Evolutionary conservation across 2,329 filamentous ascomycete species (phyloP).

Genomic region (Venturia aucupariae): DNA sequence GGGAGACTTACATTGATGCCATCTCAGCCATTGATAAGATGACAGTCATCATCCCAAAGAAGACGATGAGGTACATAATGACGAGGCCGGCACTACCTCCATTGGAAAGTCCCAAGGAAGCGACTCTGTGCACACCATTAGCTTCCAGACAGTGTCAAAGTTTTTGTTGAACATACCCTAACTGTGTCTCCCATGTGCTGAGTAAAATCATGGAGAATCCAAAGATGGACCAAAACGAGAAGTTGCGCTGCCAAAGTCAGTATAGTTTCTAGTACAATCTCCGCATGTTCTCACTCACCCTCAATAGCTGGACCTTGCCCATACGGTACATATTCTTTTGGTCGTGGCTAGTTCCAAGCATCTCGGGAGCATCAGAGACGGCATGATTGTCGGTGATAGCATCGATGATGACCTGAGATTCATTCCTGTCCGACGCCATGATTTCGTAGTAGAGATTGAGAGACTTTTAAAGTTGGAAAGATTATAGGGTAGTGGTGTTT

Average conservation of each 20-base stretch:
- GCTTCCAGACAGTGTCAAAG: neutral
- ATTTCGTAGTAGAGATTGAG: neutral
- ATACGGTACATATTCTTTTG: slow-evolving; percentile 16
- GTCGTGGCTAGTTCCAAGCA: slow-evolving; percentile 5
- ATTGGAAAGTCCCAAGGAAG: slow-evolving; percentile 12
- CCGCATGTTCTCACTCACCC: slow-evolving; percentile 7
- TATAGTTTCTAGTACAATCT: neutral
- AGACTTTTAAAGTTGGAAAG: no score
- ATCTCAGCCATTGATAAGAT: slow-evolving; percentile 16
- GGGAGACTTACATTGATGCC: slow-evolving; percentile 15
- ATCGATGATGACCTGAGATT: neutral
- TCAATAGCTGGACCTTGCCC: slow-evolving; percentile 15
- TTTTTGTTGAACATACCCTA: slow-evolving; percentile 8
- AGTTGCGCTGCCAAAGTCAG: slow-evolving; percentile 13
- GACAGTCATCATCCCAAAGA: slow-evolving; percentile 8
- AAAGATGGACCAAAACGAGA: slow-evolving; percentile 15
- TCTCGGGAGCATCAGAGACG: slow-evolving; percentile 9
- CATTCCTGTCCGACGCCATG: neutral
- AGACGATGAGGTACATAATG: slow-evolving; percentile 11
- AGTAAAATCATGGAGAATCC: slow-evolving; percentile 15
- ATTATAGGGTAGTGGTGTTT: no score
- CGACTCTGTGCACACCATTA: neutral
- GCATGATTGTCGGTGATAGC: neutral
- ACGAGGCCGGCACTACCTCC: slow-evolving; percentile 15
- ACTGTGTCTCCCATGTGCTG: slow-evolving; percentile 15